phyloP scores from a whole-genome alignment of 305 asterid species.

The Fraxinus sp. region DNA sequence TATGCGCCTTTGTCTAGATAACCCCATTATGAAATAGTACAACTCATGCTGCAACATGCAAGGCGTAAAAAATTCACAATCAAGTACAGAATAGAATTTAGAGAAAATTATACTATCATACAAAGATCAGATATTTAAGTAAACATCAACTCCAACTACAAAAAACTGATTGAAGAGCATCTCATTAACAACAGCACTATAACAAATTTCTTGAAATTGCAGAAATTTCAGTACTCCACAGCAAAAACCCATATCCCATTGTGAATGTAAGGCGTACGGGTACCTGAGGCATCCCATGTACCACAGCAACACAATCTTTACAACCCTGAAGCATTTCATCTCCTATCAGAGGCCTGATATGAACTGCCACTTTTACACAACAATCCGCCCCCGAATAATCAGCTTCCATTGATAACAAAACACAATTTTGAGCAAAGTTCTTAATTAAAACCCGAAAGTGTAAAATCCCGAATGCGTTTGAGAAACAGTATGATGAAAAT shows the following conservation, averaged over 20 bases:
- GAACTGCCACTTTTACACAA: constrained; percentile 95
- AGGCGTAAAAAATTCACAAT: constrained; percentile 16
- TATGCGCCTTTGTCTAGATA: background rate
- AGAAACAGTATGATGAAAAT: background rate
- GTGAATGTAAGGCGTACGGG: constrained; percentile 36
- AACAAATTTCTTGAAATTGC: constrained; percentile 18
- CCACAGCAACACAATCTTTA: constrained; percentile 82
- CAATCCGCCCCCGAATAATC: constrained; percentile 69
- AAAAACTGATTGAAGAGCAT: constrained; percentile 24
- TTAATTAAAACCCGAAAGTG: background rate
- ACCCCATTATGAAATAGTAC: background rate
- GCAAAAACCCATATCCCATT: constrained; percentile 41
- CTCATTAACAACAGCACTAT: constrained; percentile 21
- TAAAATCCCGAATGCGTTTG: background rate
- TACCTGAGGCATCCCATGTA: constrained; percentile 77
- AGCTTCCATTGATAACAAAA: constrained; percentile 47
- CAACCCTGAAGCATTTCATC: constrained; percentile 96
- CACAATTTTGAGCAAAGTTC: background rate
- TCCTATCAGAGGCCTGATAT: constrained; percentile 83
- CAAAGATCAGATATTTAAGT: constrained; percentile 50
- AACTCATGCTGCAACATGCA: constrained; percentile 42
- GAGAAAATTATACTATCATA: constrained; percentile 19
- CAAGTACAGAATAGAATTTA: constrained; percentile 13
- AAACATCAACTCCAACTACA: constrained; percentile 19
- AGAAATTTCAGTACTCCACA: constrained; percentile 1